Evolutionary conservation across 2,329 filamentous ascomycete species (phyloP), one percentile per base, ranked within the genome.

Genomic region (Fusarium tjaetaba): DNA sequence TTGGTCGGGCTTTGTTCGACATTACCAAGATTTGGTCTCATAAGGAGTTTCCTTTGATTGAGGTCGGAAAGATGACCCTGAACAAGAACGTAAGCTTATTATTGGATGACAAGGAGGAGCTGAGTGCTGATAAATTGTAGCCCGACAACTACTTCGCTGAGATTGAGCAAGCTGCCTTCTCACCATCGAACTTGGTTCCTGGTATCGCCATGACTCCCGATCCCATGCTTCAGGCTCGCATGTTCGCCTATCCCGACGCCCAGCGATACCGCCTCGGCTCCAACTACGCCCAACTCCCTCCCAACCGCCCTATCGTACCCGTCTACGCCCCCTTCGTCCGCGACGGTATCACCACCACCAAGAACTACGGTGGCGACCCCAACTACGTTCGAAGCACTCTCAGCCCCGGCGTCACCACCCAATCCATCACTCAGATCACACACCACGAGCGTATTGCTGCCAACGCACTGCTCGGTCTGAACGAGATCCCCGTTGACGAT

Each of bases 21-120:
- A 82, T 86, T 41, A 90, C 88, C 15, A 87, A 89, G 66, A 83
- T 86, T 36, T 89, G 87, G 87, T 85, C 87, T 1, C 83, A 87
- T 43, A 79, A 81, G 34, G 82, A 88, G 30, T 88, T 84, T 68
- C 87, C 88, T 0, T 75, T 88, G 52, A 79, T 82, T 5, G 80
- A 81, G 15, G 81, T 90, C 41, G 88, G 88, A 22, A 82, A 83
- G 49, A 79, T 90, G 72, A 86, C 83, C 0, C 78, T 90, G 16
- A 86, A 88, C 73, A 80, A 81, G 57, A 75, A 76, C 39, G 62
- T 62, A 26, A 62, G 62, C 53, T 13, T 28, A 24, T 2, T 4
- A 2, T 6, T n/a, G n/a, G n/a, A 48, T 6, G 18, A 30, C 1
- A 22, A 22, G 18, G 4, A n/a, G 5, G 30, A 32, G 4, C 30